phyloP scores from a whole-genome alignment of 2,329 filamentous ascomycete species.

The Elsinoe necatrix region DNA sequence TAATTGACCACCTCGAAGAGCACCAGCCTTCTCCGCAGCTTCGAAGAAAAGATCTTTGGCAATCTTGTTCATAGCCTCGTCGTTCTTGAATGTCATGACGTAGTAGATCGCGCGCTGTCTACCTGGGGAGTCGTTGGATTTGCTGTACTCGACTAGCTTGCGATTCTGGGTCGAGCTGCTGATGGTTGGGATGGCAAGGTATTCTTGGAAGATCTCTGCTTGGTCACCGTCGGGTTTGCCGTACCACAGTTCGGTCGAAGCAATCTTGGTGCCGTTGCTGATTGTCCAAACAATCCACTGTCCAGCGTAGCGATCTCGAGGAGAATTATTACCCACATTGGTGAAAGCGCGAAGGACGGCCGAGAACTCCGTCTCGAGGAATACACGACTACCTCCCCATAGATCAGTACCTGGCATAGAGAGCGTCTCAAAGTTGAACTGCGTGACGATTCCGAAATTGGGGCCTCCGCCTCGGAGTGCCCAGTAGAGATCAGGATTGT shows the following conservation, averaged over 20 bases:
- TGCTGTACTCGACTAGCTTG: constrained; percentile 1
- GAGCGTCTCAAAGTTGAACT: constrained; percentile 16
- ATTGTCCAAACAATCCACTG: constrained; percentile 1
- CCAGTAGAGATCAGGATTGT: constrained; percentile 55
- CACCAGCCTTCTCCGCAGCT: not conserved
- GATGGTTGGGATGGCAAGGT: constrained; percentile 5
- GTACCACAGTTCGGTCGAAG: constrained; percentile 8
- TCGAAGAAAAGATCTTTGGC: constrained; percentile 48
- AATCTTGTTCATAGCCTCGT: constrained; percentile 96
- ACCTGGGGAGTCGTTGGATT: not conserved
- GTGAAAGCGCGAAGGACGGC: constrained; percentile 1
- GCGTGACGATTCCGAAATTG: constrained; percentile 31
- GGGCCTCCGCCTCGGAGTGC: constrained; percentile 53
- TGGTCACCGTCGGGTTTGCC: not conserved
- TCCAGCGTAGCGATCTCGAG: not conserved
- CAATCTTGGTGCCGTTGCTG: constrained; percentile 3
- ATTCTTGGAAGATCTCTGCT: constrained; percentile 3
- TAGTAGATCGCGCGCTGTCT: not conserved
- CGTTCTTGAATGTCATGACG: constrained; percentile 67
- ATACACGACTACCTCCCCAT: not conserved
- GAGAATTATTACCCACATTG: not conserved
- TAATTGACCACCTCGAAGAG: not conserved
- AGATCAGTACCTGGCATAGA: not conserved
- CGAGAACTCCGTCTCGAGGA: not conserved
- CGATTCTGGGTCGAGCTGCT: not conserved